Evolutionary conservation across 1,284 basidiomycete genomes (phyloP).

Genomic region (Rhizoctonia solani): DNA sequence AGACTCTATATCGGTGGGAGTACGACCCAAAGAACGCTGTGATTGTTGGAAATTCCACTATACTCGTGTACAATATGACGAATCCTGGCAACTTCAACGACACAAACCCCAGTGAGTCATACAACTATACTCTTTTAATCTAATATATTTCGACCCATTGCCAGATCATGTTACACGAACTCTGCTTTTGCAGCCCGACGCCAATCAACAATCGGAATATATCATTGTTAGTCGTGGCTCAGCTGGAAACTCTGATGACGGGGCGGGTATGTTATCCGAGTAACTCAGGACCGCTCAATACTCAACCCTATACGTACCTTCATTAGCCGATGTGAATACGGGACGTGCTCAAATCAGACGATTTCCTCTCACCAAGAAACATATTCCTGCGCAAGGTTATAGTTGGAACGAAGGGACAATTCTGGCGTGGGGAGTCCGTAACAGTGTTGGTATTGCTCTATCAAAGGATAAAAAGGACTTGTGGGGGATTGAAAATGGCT

Average conservation of each 20-base stretch:
- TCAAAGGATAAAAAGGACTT: constrained; percentile 41
- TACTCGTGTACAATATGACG: constrained; percentile 43
- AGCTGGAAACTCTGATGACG: constrained; percentile 50
- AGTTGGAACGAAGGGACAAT: constrained; percentile 46
- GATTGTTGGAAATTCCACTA: constrained; percentile 35
- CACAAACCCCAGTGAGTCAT: constrained; percentile 42
- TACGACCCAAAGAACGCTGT: constrained; percentile 20
- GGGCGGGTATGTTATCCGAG: constrained; percentile 44
- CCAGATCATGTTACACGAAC: constrained; percentile 47
- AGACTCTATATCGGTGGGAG: constrained; percentile 25
- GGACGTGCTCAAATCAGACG: constrained; percentile 51
- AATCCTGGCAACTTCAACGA: no score
- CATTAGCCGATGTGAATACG: constrained; percentile 40
- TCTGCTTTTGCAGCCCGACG: constrained; percentile 45
- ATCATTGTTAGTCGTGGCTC: constrained; percentile 46
- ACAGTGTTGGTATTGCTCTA: constrained; percentile 52
- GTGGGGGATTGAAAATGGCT: constrained; percentile 51
- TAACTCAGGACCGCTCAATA: no score
- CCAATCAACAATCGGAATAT: constrained; percentile 18
- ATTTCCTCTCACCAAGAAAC: constrained; percentile 36
- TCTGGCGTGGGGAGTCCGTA: constrained; percentile 52
- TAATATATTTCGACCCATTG: constrained; percentile 30
- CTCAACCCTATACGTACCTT: neutral
- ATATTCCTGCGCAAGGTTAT: constrained; percentile 32
- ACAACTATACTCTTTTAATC: constrained; percentile 41